These are phyloP conservation scores for Oenanthe sinensis DNA, from an alignment of 129 eudicot genomes.

Conservation along the genomic window DNA sequence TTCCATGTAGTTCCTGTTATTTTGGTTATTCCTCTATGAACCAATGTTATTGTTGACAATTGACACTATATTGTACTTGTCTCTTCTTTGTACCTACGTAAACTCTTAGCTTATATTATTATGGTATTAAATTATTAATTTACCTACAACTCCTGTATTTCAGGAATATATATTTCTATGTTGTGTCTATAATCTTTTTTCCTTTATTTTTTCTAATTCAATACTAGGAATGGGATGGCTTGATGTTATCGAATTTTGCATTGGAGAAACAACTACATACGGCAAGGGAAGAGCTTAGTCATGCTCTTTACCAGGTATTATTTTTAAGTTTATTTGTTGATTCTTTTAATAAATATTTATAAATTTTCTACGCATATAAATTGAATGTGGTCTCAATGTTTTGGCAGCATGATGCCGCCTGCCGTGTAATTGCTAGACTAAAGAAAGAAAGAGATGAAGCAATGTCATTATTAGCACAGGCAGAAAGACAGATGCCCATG, in stretches of 20 bases:
- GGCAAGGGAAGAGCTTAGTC: constrained; percentile 98
- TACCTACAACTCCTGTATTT: background rate
- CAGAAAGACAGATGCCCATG: constrained; percentile 80
- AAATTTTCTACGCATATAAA: background rate
- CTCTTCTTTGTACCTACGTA: background rate
- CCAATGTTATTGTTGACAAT: background rate
- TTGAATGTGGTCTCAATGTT: background rate
- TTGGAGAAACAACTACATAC: constrained; percentile 95
- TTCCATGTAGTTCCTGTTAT: background rate
- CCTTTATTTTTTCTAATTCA: background rate
- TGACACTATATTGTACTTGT: background rate
- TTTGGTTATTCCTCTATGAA: background rate
- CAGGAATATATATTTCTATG: background rate
- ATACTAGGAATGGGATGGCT: constrained; percentile 91
- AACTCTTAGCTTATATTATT: background rate
- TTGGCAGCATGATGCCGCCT: constrained; percentile 98
- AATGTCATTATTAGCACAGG: constrained; percentile 70
- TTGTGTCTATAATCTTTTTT: background rate
- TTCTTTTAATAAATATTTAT: background rate
- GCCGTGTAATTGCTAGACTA: constrained; percentile 97
- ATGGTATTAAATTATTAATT: background rate
- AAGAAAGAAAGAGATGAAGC: constrained; percentile 99
- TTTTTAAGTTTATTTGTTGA: background rate
- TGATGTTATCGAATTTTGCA: constrained; percentile 91
- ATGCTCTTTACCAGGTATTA: constrained; percentile 89